phyloP scores from a whole-genome alignment of 2,329 filamentous ascomycete species.

The Capronia americana region DNA sequence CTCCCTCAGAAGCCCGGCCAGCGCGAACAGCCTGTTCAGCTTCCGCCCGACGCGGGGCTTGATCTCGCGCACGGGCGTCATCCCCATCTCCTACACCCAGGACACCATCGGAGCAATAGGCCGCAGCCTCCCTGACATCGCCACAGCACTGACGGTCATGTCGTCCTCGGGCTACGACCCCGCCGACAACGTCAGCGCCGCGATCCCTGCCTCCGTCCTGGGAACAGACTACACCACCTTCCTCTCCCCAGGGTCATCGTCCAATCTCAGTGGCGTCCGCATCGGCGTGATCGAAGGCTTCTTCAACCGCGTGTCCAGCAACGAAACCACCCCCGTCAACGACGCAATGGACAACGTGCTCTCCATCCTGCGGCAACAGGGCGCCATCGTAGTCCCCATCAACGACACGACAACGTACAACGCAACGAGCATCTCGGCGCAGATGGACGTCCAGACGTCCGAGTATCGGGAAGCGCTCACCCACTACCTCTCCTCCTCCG shows the following conservation, averaged over 20 bases:
- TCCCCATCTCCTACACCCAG: conserved; percentile 41
- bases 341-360: conserved; percentile 58
- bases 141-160: conserved; percentile 61
- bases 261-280: conserved; percentile 46
- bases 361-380: conserved; percentile 53
- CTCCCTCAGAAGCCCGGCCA: conserved; percentile 44
- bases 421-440: conserved; percentile 54
- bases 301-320: conserved; percentile 59
- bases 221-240: conserved; percentile 56
- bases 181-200: conserved; percentile 59
- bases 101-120: conserved; percentile 41
- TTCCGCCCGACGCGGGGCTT: conserved; percentile 45
- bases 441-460: conserved; percentile 65
- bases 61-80: conserved; percentile 43
- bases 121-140: conserved; percentile 58
- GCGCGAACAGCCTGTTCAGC: conserved; percentile 44
- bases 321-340: conserved; percentile 66
- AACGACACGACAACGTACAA: conserved; percentile 57
- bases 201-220: conserved; percentile 49
- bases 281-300: conserved; percentile 63
- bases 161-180: conserved; percentile 58
- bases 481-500: conserved; percentile 59
- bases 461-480: conserved; percentile 65
- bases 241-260: conserved; percentile 46
- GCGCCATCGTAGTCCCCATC: conserved; percentile 60